Conservation (phyloP, 306 rosid species). For the Castanea mollissima region DNA sequence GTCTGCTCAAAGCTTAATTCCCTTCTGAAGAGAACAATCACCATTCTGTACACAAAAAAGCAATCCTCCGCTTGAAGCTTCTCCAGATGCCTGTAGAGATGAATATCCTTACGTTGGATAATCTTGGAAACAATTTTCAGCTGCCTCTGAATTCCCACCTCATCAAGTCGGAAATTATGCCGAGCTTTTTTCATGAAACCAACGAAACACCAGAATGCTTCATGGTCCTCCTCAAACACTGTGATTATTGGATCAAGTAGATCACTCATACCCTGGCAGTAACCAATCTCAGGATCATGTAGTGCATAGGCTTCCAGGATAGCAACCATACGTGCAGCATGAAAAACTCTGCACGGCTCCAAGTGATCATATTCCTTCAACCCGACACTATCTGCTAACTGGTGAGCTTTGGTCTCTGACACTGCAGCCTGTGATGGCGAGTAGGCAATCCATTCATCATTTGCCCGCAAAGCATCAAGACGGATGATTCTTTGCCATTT, state of each 20-base stretch:
- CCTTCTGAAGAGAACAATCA: conserved; percentile 90
- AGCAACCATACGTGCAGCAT: conserved; percentile 90
- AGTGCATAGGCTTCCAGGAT: conserved; percentile 97
- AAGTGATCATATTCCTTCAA: conserved; percentile 89
- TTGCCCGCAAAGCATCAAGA: conserved; percentile 91
- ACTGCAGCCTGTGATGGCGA: conserved; percentile 65
- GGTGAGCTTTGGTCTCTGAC: conserved; percentile 58
- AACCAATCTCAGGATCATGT: conserved; percentile 93
- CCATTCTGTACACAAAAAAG: conserved; percentile 96
- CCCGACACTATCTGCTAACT: conserved; percentile 81
- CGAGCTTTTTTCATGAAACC: conserved; percentile 98
- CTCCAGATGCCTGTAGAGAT: conserved; percentile 86
- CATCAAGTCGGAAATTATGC: conserved; percentile 94
- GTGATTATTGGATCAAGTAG: conserved; percentile 84
- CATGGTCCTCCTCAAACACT: conserved; percentile 79
- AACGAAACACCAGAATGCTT: conserved; percentile 98
- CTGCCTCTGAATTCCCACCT: conserved; percentile 93
- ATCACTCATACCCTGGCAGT: conserved; percentile 99
- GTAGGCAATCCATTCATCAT: conserved; percentile 76
- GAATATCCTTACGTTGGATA: conserved; percentile 77
- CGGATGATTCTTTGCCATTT: conserved; percentile 96
- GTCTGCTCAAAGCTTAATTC: conserved; percentile 92
- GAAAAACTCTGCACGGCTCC: conserved; percentile 76
- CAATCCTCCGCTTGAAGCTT: conserved; percentile 96
- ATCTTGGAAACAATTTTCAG: conserved; percentile 79